Percentiles rank a stretch among this genome's conserved stretches.
Conservation (phyloP, 805 yeast species). For the Monosporozyma aquatica region DNA sequence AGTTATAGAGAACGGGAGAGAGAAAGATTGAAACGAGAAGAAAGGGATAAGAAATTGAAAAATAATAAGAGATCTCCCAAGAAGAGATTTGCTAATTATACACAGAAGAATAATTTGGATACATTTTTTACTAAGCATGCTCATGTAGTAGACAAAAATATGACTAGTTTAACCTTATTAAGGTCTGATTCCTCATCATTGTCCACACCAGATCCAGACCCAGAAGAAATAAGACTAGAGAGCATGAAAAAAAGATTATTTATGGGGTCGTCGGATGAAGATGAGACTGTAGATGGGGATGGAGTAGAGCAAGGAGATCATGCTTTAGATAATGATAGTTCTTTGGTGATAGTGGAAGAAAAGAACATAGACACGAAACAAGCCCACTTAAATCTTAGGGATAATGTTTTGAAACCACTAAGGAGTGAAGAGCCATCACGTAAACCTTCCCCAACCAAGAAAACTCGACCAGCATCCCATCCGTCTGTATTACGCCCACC, state of each 20-base stretch:
- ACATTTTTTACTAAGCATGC: constrained; percentile 17
- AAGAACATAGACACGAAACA: constrained; percentile 4
- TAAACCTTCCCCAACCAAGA: neutral
- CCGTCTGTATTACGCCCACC: no score
- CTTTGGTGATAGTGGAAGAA: neutral
- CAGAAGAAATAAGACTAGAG: neutral
- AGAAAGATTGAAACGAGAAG: neutral
- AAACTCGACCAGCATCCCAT: neutral
- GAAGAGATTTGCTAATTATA: constrained; percentile 5
- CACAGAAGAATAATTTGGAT: constrained; percentile 23
- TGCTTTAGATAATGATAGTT: no score
- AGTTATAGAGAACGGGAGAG: constrained; percentile 9
- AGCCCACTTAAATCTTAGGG: neutral
- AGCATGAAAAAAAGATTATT: constrained; percentile 16
- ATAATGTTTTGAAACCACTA: neutral
- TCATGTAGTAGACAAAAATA: constrained; percentile 13
- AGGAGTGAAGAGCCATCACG: neutral
- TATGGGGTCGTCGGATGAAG: constrained; percentile 6
- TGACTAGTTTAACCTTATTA: constrained; percentile 3
- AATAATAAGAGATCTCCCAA: constrained; percentile 6
- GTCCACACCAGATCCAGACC: neutral
- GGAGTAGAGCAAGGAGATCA: constrained; percentile 3
- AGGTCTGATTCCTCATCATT: neutral
- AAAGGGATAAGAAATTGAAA: neutral
- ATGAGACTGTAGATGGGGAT: constrained; percentile 9